Evolutionary conservation across 108 stramenopile species (phyloP), one percentile per base, ranked within the genome.

Genomic region (Cyclotella atomus): DNA sequence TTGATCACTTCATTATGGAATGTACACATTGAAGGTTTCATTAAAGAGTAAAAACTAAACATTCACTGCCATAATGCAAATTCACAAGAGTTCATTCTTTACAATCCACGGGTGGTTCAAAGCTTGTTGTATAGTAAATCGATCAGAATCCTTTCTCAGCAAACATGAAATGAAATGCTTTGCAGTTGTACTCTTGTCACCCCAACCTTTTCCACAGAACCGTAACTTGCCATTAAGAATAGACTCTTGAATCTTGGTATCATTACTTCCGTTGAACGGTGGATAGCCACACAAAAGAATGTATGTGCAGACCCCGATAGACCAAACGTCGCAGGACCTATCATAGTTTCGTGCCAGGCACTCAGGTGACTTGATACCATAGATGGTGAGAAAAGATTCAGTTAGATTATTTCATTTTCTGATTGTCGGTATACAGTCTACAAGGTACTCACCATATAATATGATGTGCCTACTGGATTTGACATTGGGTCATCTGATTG

Each of bases 281-380:
- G 88, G 85, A 21, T 84, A 84, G 17, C 90, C 90, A 25, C 81
- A 87, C 12, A 91, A 56, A 38, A 91, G 50, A 63, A 91, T 89
- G 84, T 90, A 91, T 3, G 83, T 74, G 20, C 90, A 83, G 8
- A 91, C 84, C 19, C 90, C 90, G 28, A 90, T 77, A n/a, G 88
- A 88, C 90, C 90, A 91, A 44, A 90, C 46, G 73, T 91, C 90
- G 66, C 86, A 62, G 3, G 57, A 34, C 16, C 50, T 34, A 23
- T 70, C 83, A 78, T 83, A 83, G n/a, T 45, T 77, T 14, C 73
- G 60, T 41, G 64, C 56, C 16, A 92, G 45, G 19, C 88, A 59
- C 66, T 91, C 91, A 2, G 91, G 89, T 19, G 85, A n/a, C n/a
- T n/a, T n/a, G n/a, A n/a, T n/a, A n/a, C n/a, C n/a, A n/a, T n/a